phyloP scores from a whole-genome alignment of 2,329 filamentous ascomycete genomes.

The Ceratocystis cacaofunesta region DNA sequence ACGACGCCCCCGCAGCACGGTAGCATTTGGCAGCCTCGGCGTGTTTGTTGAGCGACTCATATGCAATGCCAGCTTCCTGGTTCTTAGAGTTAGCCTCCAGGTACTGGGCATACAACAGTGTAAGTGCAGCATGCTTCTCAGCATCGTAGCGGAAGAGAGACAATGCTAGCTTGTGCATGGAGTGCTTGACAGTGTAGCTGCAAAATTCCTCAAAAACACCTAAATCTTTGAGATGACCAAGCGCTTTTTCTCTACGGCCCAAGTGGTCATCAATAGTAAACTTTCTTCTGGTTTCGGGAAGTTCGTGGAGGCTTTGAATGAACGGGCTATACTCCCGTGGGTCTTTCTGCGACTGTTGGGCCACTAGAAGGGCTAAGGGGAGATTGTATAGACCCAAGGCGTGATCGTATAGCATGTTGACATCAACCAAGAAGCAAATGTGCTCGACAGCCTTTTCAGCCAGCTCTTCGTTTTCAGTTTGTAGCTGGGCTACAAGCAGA shows the following conservation, averaged over 20 bases:
- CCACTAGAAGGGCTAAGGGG: slow-evolving; percentile 75
- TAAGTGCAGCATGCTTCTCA: slow-evolving; percentile 50
- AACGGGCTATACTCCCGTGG: slow-evolving; percentile 92
- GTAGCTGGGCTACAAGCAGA: slow-evolving; percentile 59
- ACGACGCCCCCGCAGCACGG: slow-evolving; percentile 54
- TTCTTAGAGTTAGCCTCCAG: slow-evolving; percentile 62
- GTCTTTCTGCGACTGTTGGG: slow-evolving; percentile 91
- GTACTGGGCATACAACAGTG: slow-evolving; percentile 62
- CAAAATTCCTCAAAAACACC: slow-evolving; percentile 56
- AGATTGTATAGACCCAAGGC: slow-evolving; percentile 84
- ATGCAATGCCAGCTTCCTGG: slow-evolving; percentile 77
- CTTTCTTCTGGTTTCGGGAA: slow-evolving; percentile 53
- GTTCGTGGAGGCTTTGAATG: slow-evolving; percentile 68
- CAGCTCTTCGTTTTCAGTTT: slow-evolving; percentile 50
- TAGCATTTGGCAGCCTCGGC: slow-evolving; percentile 67
- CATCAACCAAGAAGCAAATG: slow-evolving; percentile 92
- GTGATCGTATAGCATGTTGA: slow-evolving; percentile 80
- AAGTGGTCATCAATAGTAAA: slow-evolving; percentile 87
- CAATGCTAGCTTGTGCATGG: slow-evolving; percentile 63
- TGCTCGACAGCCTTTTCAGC: slow-evolving; percentile 87
- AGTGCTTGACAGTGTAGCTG: slow-evolving; percentile 62
- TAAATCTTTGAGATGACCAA: slow-evolving; percentile 59
- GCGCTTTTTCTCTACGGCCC: slow-evolving; percentile 58
- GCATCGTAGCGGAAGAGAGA: slow-evolving; percentile 71
- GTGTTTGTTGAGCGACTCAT: slow-evolving; percentile 71